Conservation (phyloP, 2,329 filamentous ascomycete genomes). For the Camptophora hylomeconis region DNA sequence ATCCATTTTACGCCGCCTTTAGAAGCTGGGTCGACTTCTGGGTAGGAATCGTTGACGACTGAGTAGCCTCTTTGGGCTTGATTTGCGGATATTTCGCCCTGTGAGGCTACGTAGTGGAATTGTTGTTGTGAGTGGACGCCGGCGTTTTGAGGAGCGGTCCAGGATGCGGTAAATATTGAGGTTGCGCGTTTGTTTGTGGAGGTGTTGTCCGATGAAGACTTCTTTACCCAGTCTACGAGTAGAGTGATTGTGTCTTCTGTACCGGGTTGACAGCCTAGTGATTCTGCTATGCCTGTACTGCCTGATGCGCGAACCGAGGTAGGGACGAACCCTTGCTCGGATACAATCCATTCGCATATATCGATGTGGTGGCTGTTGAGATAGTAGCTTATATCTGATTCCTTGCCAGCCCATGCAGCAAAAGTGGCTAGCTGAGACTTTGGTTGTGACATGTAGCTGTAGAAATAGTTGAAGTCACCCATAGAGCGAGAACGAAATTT, state of each 20-base stretch:
- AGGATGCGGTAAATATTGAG: constrained; percentile 83
- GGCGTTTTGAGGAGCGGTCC: constrained; percentile 84
- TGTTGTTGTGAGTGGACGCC: constrained; percentile 96
- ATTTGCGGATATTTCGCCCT: constrained; percentile 78
- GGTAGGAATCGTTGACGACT: constrained; percentile 66
- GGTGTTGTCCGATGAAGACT: too few relatives aligned
- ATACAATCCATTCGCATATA: constrained; percentile 84
- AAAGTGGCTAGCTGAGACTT: constrained; percentile 89
- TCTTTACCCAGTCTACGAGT: constrained; percentile 67
- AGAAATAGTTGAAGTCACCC: constrained; percentile 97
- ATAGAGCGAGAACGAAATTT: constrained; percentile 52
- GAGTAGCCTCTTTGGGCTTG: constrained; percentile 93
- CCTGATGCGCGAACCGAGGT: constrained; percentile 68
- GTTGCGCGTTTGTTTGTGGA: constrained; percentile 66
- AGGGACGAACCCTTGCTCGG: constrained; percentile 62
- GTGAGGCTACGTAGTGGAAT: constrained; percentile 81
- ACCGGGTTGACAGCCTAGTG: constrained; percentile 61
- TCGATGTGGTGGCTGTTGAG: constrained; percentile 92
- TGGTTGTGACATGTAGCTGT: constrained; percentile 89
- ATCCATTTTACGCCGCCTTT: constrained; percentile 54
- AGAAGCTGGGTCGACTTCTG: constrained; percentile 37
- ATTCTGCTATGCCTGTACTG: constrained; percentile 64
- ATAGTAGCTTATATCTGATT: constrained; percentile 92
- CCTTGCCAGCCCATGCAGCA: constrained; percentile 83
- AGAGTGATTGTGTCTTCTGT: constrained; percentile 93